Base-by-base conservation (phyloP, 768 basidiomycete genomes). In the Lactifluus echinatus region DNA sequence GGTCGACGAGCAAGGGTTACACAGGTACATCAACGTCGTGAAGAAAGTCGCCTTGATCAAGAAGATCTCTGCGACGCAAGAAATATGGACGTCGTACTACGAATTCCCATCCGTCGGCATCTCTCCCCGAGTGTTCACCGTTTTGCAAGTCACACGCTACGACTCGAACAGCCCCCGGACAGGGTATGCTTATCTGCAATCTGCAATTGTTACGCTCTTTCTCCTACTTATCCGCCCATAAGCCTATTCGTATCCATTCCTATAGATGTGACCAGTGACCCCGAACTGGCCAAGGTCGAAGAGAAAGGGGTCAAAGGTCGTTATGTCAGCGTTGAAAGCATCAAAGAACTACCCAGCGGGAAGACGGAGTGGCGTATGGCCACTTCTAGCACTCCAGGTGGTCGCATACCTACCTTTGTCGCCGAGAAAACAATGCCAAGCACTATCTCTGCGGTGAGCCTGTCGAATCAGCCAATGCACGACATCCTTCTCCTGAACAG, bases 331-430 rank as follows among this genome's bases (percentile, higher is more conserved):
- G 82, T 86, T 3, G 89, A 90, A 69, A 76, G 78, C 29, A 64
- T 91, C 51, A 68, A 72, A 42, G 84, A 85, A 67, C 76, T 83
- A 39, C 79, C 78, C 19, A 72, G 79, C 59, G 88, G 84, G 49
- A 78, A 70, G 47, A 79, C 81, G 12, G 86, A 89, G 68, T 90
- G 87, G 87, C 75, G 80, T 39, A 88, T 90, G 87, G 87, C 87
- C 2, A 87, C 85, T 2, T 83, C 84, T 24, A 84, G 83, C 63
- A 80, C 79, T 2, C 80, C 85, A 12, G 86, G 85, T 24, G 88
- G 88, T 23, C 76, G 68, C 51, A 83, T 89, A 43, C 87, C 87
- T 0, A 70, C 73, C 15, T 86, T 84, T 60, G 55, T 89, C 57
- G 77, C 78, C 3, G 84, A 88, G 60, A 74, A 69, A 56, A 76